Base-by-base conservation (phyloP, 2,329 filamentous ascomycete genomes). In the Alternaria burnsii region DNA sequence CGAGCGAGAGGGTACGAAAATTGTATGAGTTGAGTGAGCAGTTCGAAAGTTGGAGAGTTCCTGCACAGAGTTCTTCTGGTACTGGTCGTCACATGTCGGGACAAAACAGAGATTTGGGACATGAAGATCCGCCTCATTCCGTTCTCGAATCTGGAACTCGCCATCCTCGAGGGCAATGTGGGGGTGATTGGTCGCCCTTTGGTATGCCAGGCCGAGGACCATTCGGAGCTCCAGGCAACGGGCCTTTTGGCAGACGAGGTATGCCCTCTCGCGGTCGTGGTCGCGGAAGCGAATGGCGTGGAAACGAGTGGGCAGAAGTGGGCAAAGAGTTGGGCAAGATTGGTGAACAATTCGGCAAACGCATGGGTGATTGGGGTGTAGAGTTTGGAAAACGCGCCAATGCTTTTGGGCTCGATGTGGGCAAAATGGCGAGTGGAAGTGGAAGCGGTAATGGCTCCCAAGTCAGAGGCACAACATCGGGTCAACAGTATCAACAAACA, bases 261-360 rank as follows among this genome's bases (percentile, higher is more conserved):
- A 43, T 18, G 24, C 41, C 46, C 20, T 14, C 46, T 50, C 46
- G 52, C 11, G 51, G 51, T 36, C 32, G 40, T n/a, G 40, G 53
- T 38, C 38, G 52, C 18, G 51, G 26, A 38, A 38, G 43, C 30
- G 40, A 54, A 16, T 59, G 51, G 6, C n/a, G 32, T 22, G 58
- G 30, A 14, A 52, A 61, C 32, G 58, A 61, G 20, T 62, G 52
- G 60, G 60, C 46, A n/a, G 58, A 62, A 53, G 41, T 59, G 14
- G 60, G 60, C 20, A 59, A 62, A 54, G 57, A 60, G 41, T 28
- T 60, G 12, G 60, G 60, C 0, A 59, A 69, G 40, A 69, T 65
- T n/a, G 76, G 77, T 3, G 73, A 77, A 54, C 69, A 76, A 10
- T 73, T 77, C 26, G 76, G 77, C 2, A 73, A 67, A 52, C 66